Percentiles rank a stretch among this genome's conserved stretches.
phyloP scores from a whole-genome alignment of 192 early-diverging fungal species.

The Podila verticillata region DNA sequence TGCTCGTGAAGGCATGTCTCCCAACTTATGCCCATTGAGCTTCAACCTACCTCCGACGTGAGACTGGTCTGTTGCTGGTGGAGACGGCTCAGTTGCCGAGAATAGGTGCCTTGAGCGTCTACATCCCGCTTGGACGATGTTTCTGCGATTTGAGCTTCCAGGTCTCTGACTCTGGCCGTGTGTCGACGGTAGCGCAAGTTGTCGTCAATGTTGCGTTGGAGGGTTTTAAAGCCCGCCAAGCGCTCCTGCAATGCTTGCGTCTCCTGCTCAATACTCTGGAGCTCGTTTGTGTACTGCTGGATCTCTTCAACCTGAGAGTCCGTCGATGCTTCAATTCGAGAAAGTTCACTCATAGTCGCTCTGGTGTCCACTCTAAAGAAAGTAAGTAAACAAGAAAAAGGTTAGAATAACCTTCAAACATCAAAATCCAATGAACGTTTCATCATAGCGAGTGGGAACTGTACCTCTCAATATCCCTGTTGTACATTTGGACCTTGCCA shows the following conservation, averaged over 20 bases:
- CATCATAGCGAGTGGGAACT: background rate
- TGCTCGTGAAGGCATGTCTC: too few relatives aligned
- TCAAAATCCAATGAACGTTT: background rate
- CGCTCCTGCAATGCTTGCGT: slow-evolving; percentile 49
- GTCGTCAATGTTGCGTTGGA: slow-evolving; percentile 57
- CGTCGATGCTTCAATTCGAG: slow-evolving; percentile 25
- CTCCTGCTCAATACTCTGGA: slow-evolving; percentile 36
- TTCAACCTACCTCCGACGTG: slow-evolving; percentile 44
- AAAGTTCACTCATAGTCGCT: slow-evolving; percentile 20
- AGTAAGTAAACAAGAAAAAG: background rate
- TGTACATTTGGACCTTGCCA: slow-evolving; percentile 42
- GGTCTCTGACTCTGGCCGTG: slow-evolving; percentile 28
- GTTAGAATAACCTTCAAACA: background rate
- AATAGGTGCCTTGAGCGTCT: slow-evolving; percentile 47
- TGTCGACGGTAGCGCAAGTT: slow-evolving; percentile 55
- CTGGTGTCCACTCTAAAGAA: slow-evolving; percentile 19
- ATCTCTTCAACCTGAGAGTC: slow-evolving; percentile 30
- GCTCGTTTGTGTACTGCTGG: slow-evolving; percentile 15
- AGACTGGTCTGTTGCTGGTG: slow-evolving; percentile 54
- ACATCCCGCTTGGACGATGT: slow-evolving; percentile 29
- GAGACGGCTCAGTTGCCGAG: slow-evolving; percentile 57
- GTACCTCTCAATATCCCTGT: slow-evolving; percentile 45
- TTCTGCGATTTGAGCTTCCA: slow-evolving; percentile 52
- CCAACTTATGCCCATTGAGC: background rate
- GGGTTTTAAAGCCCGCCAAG: slow-evolving; percentile 37